Evolutionary conservation across 2,329 filamentous ascomycete genomes (phyloP).

Genomic region (Fusarium solani-melongenae): DNA sequence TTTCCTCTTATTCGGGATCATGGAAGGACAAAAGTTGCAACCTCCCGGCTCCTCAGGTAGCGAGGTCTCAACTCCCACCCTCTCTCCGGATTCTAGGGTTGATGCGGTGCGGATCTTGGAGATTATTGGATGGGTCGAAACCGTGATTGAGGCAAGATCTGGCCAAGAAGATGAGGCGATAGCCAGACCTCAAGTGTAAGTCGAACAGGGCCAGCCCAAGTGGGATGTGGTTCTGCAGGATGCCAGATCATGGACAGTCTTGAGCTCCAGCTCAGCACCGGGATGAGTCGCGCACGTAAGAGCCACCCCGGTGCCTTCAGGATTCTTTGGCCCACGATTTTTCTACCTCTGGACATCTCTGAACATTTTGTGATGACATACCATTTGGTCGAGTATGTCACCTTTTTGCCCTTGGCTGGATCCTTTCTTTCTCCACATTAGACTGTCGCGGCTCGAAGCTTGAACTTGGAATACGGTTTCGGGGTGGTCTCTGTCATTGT

Average conservation of each 20-base stretch:
- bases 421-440: not conserved
- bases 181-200: not conserved
- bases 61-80: slow-evolving; percentile 16
- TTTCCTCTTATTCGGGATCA: slow-evolving; percentile 19
- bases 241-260: not conserved
- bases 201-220: slow-evolving; percentile 1
- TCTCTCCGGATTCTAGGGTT: slow-evolving; percentile 10
- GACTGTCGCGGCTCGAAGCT: not conserved
- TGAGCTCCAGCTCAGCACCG: not conserved
- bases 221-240: not conserved
- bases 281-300: not conserved
- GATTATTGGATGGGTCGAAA: slow-evolving; percentile 19
- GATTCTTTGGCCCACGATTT: not conserved
- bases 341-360: not conserved
- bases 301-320: not conserved
- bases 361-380: not conserved
- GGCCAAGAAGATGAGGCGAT: slow-evolving; percentile 5
- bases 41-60: slow-evolving; percentile 6
- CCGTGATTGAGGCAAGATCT: not conserved
- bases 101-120: slow-evolving; percentile 11
- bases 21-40: slow-evolving; percentile 22
- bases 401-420: not conserved
- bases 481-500: not conserved
- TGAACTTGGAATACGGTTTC: not conserved
- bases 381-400: not conserved